phyloP scores from a whole-genome alignment of 768 basidiomycete species.

The Suillus alpinus region DNA sequence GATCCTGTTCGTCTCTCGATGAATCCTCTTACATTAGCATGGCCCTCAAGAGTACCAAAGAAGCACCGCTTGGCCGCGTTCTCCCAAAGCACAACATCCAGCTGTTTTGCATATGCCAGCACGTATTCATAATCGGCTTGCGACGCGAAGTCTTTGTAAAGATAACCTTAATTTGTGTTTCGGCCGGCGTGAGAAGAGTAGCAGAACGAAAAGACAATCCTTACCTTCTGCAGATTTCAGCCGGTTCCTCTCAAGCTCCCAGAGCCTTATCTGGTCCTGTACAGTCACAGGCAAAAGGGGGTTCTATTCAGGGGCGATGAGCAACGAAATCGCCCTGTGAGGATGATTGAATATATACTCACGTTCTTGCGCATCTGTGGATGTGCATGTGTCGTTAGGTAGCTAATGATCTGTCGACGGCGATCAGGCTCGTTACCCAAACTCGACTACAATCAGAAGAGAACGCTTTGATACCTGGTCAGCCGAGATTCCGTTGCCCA shows the following conservation, averaged over 20 bases:
- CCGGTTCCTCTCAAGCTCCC: conserved; percentile 95
- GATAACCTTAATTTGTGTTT: conserved; percentile 56
- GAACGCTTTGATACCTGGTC: conserved; percentile 65
- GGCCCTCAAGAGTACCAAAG: conserved; percentile 78
- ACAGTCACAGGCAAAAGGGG: conserved; percentile 95
- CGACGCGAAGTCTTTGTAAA: conserved; percentile 86
- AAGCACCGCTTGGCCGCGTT: conserved; percentile 70
- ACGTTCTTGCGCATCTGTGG: conserved; percentile 98
- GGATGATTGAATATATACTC: conserved; percentile 20
- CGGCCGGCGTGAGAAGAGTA: conserved; percentile 1
- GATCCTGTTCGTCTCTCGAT: conserved; percentile 66
- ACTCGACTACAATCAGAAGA: conserved; percentile 18
- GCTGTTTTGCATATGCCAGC: conserved; percentile 77
- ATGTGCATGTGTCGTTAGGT: conserved; percentile 91
- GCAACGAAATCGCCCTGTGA: not conserved
- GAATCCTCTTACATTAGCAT: conserved; percentile 74
- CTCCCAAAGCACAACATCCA: conserved; percentile 85
- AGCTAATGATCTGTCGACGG: conserved; percentile 81
- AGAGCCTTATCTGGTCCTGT: conserved; percentile 95
- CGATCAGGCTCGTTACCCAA: conserved; percentile 10
- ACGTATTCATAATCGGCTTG: conserved; percentile 87
- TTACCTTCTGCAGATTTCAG: conserved; percentile 85
- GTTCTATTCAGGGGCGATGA: conserved; percentile 49
- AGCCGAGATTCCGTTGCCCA: conserved; percentile 93
- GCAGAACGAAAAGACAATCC: conserved; percentile 16